A percentile compares a stretch with the other conserved stretches of the same genome.
phyloP scores from a whole-genome alignment of 1,139 yeast species.

The Saccharomyces hybrid region DNA sequence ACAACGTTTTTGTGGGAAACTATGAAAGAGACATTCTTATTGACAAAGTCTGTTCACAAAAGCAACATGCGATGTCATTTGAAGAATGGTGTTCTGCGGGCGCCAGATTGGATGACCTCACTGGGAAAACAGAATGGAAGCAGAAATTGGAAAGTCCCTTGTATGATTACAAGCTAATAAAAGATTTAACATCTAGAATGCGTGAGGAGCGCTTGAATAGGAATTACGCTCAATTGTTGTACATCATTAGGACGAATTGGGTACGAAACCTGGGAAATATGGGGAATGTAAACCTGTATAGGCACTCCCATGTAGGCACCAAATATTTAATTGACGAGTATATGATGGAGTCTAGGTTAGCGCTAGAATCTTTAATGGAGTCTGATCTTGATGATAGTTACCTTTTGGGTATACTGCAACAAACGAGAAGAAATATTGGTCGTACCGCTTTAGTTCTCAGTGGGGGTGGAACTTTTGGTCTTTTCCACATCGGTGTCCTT shows the following conservation, averaged over 20 bases:
- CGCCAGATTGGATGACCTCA: conserved; percentile 52
- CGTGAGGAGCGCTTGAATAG: conserved; percentile 48
- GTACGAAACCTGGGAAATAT: conserved; percentile 80
- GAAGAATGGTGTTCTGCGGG: conserved; percentile 66
- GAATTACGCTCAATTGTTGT: conserved; percentile 56
- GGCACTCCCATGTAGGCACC: conserved; percentile 80
- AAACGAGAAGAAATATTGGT: conserved; percentile 86
- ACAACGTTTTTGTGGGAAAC: conserved; percentile 14
- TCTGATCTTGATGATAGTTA: conserved; percentile 63
- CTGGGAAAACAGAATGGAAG: conserved; percentile 64
- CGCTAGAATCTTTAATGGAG: conserved; percentile 40
- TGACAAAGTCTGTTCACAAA: conserved; percentile 39
- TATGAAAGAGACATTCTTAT: conserved; percentile 25
- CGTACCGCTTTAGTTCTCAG: conserved; percentile 86
- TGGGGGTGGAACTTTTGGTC: conserved; percentile 93
- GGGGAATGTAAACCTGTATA: conserved; percentile 73
- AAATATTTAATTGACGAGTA: conserved; percentile 78
- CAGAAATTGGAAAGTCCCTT: conserved; percentile 49
- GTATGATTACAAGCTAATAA: conserved; percentile 65
- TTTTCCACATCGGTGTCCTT: conserved; percentile 86
- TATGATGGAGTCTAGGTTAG: conserved; percentile 64
- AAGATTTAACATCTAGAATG: conserved; percentile 49
- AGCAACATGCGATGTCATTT: conserved; percentile 59
- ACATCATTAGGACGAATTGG: conserved; percentile 77
- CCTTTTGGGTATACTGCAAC: conserved; percentile 70